A percentile compares a stretch with the other conserved stretches of the same genome.
Conservation (phyloP, 2,329 filamentous ascomycete genomes). For the Hypoxylon sp. region DNA sequence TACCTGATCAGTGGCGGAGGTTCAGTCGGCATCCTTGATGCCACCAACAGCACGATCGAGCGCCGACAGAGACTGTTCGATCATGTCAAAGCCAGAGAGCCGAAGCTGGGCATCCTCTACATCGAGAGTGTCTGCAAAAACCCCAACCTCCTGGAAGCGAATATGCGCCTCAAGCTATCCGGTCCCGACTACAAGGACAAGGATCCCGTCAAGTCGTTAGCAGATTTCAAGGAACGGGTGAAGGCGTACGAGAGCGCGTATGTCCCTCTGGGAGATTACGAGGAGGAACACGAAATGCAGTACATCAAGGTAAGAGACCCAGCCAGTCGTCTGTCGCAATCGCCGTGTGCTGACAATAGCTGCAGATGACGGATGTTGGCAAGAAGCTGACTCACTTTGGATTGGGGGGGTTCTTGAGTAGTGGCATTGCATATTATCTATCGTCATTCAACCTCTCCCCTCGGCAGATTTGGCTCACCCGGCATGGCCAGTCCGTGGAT, state of each 20-base stretch:
- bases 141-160: conserved; percentile 83
- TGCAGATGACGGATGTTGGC: conserved; percentile 92
- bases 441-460: conserved; percentile 97
- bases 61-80: conserved; percentile 85
- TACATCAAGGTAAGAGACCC: conserved; percentile 75
- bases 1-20: conserved; percentile 85
- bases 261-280: conserved; percentile 86
- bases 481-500: conserved; percentile 90
- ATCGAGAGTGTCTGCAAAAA: conserved; percentile 95
- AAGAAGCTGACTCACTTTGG: conserved; percentile 92
- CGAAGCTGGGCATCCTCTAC: conserved; percentile 89
- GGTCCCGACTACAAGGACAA: conserved; percentile 96
- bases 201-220: conserved; percentile 83
- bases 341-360: conserved; percentile 38
- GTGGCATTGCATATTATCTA: conserved; percentile 91
- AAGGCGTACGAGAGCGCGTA: conserved; percentile 95
- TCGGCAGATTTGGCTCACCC: conserved; percentile 96
- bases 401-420: conserved; percentile 88
- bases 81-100: conserved; percentile 81
- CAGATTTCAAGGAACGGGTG: conserved; percentile 92
- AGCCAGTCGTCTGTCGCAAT: background rate
- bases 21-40: conserved; percentile 93
- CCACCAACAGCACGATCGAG: conserved; percentile 93
- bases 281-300: conserved; percentile 89
- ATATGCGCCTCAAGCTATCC: conserved; percentile 95